Base-by-base conservation (phyloP, 345 rosid genomes). In the Eucalyptus paniculata region DNA sequence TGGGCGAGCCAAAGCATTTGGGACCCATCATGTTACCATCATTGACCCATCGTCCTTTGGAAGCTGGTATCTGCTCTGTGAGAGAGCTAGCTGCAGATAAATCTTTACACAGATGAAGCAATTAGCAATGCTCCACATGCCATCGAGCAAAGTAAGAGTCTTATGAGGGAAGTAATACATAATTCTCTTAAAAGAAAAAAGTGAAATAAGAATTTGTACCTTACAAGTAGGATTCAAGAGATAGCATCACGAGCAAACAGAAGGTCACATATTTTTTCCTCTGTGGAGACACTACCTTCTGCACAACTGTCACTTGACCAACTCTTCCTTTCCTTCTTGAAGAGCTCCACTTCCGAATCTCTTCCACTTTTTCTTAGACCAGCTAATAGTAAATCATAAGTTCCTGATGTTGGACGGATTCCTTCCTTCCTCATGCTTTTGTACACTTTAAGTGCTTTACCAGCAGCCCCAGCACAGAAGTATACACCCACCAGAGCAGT, bases 201-300 rank as follows among this genome's bases (percentile, higher is more conserved):
- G 42, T 17, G 58, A 86, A 50, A 32, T 18, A 19, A 86, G 44
- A 51, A 86, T 86, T 32, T 32, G 44, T 53, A 77, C 83, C 83
- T 77, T 37, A 1, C 15, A 2, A 77, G 47, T 19, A 77, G 45
- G 44, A 50, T 30, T 91, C 90, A 90, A 86, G 90, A 50, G 7
- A 89, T 86, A 86, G 89, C 45, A 87, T 92, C 90, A 83, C 86
- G 87, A 87, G 93, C 95, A 93, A 93, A 97, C 40, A 97, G 93
- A 88, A 96, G 94, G 89, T 97, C 96, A 90, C 99, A 96, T n/a
- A 97, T 92, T 88, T 90, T 94, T 89, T 95, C 95, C 80, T 93
- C 94, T 45, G 86, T 28, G 14, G 92, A 56, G 50, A 92, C 89
- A 50, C 91, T 83, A 86, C 92, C 94, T 89, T 77, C 83, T 72